Evolutionary conservation across 306 rosid genomes (phyloP), one percentile per base, ranked within the genome.

Genomic region (Rubus idaeus): DNA sequence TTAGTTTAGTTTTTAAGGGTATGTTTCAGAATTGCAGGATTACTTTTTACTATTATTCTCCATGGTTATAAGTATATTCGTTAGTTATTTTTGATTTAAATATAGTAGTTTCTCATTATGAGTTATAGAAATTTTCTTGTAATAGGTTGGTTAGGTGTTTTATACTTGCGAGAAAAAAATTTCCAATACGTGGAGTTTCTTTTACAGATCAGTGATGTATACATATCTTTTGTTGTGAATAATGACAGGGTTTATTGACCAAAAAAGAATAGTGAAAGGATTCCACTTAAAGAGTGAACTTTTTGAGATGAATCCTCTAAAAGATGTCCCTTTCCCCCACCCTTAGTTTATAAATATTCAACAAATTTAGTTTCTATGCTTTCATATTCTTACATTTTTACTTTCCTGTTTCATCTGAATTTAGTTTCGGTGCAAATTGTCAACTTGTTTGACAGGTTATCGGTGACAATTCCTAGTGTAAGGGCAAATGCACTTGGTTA

Each of bases 401-500:
- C 47, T 39, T 39, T 9, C 6, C 26, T 40, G 18, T 39, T 39
- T 65, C 21, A 16, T 64, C 47, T 65, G 12, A 44, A 58, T 44
- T 16, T 6, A 14, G 16, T 58, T 44, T 63, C 9, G 66, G 23
- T 16, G 61, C 75, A 58, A 30, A 21, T 57, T 57, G 39, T 45
- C 58, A 60, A 49, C 69, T 77, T 70, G 44, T 87, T 72, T 66
- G 65, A 72, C 92, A 92, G 99, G 83, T 83, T 92, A 89, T 92
- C 98, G 49, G 97, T 96, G 80, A 87, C 97, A 10, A 88, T 92
- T 78, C 99, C 99, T 21, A 81, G 87, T 78, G 89, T 87, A 79
- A 88, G 88, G 79, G 87, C 83, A 20, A 96, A 92, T 81, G 99
- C 98, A 0, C 91, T 96, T 73, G 99, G 99, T 23, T 88, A 92